Evolutionary conservation across 2,329 filamentous ascomycete genomes (phyloP).

Genomic region (Annulohypoxylon truncatum): DNA sequence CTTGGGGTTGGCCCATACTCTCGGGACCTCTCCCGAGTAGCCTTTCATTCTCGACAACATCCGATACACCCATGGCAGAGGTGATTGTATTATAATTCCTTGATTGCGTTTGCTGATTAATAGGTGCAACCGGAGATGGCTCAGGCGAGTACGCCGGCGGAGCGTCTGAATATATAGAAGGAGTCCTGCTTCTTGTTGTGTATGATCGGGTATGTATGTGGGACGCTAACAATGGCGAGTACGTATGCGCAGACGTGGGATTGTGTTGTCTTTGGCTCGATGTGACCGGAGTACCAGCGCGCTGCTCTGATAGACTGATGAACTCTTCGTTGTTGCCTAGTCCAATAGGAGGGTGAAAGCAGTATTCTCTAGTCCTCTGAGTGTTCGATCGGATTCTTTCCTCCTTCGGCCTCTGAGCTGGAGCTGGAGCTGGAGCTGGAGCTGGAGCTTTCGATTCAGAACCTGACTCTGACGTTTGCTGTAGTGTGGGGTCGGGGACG

Average conservation of each 20-base stretch:
- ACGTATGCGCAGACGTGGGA: constrained; percentile 37
- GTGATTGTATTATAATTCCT: constrained; percentile 60
- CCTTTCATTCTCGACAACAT: constrained; percentile 55
- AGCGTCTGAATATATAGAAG: constrained; percentile 54
- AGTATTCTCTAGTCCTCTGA: constrained; percentile 4
- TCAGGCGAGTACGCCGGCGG: constrained; percentile 65
- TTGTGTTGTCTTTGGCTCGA: constrained; percentile 26
- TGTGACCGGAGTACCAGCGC: constrained; percentile 24
- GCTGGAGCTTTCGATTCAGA: constrained; percentile 58
- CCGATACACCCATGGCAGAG: constrained; percentile 55
- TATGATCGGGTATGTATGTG: constrained; percentile 38
- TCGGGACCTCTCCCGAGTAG: constrained; percentile 58
- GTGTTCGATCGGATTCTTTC: constrained; percentile 54
- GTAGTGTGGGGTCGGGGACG: constrained; percentile 61
- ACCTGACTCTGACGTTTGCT: constrained; percentile 47
- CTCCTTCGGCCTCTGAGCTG: constrained; percentile 55
- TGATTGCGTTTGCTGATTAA: constrained; percentile 30
- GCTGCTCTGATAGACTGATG: constrained; percentile 30
- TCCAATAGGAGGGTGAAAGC: constrained; percentile 21
- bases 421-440: too few relatives aligned
- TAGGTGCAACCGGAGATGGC: constrained; percentile 39
- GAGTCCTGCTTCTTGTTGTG: constrained; percentile 38
- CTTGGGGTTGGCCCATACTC: constrained; percentile 57
- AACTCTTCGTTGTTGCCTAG: constrained; percentile 33
- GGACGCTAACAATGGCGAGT: constrained; percentile 45